Conservation (phyloP, 768 basidiomycete genomes). For the Fomitopsis pulvina region DNA sequence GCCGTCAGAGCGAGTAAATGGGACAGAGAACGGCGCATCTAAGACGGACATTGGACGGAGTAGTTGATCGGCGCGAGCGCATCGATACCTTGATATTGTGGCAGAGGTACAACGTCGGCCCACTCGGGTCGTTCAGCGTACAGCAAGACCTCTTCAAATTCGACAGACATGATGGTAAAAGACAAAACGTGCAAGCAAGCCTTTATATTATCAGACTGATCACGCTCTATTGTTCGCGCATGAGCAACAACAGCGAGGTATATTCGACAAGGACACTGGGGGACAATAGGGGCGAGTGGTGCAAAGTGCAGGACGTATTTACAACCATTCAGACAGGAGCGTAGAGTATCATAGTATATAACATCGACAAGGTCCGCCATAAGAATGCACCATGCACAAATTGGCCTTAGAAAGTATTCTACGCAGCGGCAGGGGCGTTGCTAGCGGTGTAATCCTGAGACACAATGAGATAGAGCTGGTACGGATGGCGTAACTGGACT, state of each 20-base stretch:
- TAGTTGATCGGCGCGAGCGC: conserved; percentile 87
- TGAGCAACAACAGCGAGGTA: background rate
- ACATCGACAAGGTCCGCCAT: background rate
- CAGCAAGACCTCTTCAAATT: too few species aligned
- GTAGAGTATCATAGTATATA: conserved; percentile 5
- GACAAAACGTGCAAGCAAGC: too few species aligned
- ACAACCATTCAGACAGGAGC: background rate
- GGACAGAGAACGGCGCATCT: conserved; percentile 8
- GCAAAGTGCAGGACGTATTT: background rate
- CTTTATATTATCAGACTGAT: too few species aligned
- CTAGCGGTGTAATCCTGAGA: conserved; percentile 15
- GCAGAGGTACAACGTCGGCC: conserved; percentile 72
- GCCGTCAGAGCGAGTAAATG: too few species aligned
- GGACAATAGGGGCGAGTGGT: conserved; percentile 2
- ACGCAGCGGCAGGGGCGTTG: conserved; percentile 11
- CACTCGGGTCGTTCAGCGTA: conserved; percentile 68
- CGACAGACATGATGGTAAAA: too few species aligned
- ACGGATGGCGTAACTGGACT: conserved; percentile 24
- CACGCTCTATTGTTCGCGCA: background rate
- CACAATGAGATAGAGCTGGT: background rate
- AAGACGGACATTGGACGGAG: conserved; percentile 57
- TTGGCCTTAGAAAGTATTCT: background rate
- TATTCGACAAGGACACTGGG: too few species aligned
- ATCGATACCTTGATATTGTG: conserved; percentile 71
- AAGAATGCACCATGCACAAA: background rate